A percentile compares a stretch with the other conserved stretches of the same genome.
Conservation (phyloP, 2,329 filamentous ascomycete species). For the Hymenoscyphus fraxineus region DNA sequence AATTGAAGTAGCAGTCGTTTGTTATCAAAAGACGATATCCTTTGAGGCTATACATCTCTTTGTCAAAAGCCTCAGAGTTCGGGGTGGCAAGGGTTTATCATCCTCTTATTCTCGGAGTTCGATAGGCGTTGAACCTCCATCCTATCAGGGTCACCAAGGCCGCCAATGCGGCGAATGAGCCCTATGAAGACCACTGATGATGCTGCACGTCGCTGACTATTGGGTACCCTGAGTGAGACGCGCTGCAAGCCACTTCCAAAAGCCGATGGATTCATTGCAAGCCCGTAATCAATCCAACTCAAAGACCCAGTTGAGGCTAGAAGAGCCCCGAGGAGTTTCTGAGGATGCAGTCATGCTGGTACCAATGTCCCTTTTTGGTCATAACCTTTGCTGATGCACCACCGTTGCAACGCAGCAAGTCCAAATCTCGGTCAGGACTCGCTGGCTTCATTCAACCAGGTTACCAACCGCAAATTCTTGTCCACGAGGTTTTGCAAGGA, state of each 20-base stretch:
- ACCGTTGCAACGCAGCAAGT: neutral
- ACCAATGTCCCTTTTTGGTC: neutral
- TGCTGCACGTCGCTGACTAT: slow-evolving; percentile 8
- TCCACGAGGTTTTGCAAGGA: no score
- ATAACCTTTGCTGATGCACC: neutral
- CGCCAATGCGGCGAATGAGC: neutral
- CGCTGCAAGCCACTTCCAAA: neutral
- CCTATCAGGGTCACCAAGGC: neutral
- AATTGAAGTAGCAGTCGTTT: neutral
- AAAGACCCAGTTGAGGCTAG: neutral
- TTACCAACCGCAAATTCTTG: no score
- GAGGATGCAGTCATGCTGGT: neutral
- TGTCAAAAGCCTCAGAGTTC: neutral
- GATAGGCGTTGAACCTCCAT: neutral
- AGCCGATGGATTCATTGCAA: neutral
- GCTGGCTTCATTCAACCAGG: neutral
- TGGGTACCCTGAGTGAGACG: neutral
- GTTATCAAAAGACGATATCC: neutral
- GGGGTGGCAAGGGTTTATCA: neutral
- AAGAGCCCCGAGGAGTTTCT: neutral
- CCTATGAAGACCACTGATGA: neutral
- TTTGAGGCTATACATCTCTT: neutral
- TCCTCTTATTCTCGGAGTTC: slow-evolving; percentile 3
- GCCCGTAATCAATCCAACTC: neutral
- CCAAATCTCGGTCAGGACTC: neutral